phyloP scores from a whole-genome alignment of 1,139 yeast species.

The Lodderomyces pseudojiufengensis region DNA sequence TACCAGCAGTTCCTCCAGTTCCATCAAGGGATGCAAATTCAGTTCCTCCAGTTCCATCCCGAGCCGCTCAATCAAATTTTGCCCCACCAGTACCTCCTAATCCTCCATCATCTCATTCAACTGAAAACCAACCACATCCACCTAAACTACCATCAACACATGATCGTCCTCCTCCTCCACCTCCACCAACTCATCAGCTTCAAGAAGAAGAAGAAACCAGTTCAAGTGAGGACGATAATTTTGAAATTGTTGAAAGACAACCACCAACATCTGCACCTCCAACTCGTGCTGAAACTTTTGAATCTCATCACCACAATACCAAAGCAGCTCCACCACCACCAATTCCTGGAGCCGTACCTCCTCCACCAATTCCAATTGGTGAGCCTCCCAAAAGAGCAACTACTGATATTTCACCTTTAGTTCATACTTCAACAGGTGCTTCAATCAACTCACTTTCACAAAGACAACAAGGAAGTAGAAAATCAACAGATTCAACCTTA shows the following conservation, averaged over 20 bases:
- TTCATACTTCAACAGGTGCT: conserved; percentile 22
- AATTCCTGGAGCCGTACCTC: conserved; percentile 8
- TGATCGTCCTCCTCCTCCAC: conserved; percentile 8
- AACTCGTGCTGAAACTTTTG: conserved; percentile 12
- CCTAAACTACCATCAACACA: conserved; percentile 13
- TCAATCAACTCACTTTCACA: conserved; percentile 19
- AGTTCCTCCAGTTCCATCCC: conserved; percentile 8
- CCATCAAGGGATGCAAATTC: conserved; percentile 17
- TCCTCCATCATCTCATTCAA: conserved; percentile 10
- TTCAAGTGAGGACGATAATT: neutral
- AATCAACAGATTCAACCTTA: conserved; percentile 11
- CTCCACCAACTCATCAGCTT: conserved; percentile 10
- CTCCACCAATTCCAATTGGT: conserved; percentile 13
- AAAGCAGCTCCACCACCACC: conserved; percentile 14
- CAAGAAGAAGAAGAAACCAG: neutral
- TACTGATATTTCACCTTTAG: conserved; percentile 21
- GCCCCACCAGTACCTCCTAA: conserved; percentile 16
- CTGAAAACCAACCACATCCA: conserved; percentile 8
- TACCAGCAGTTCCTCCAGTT: conserved; percentile 13
- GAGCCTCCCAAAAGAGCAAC: conserved; percentile 18
- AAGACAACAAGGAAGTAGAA: conserved; percentile 4
- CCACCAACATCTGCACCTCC: conserved; percentile 8
- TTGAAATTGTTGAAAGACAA: conserved; percentile 2
- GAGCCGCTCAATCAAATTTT: too few species aligned
- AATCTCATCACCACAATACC: conserved; percentile 1